These are phyloP conservation scores for Hyphopichia burtonii DNA, from an alignment of 1,139 yeast species.

Conservation along the genomic window DNA sequence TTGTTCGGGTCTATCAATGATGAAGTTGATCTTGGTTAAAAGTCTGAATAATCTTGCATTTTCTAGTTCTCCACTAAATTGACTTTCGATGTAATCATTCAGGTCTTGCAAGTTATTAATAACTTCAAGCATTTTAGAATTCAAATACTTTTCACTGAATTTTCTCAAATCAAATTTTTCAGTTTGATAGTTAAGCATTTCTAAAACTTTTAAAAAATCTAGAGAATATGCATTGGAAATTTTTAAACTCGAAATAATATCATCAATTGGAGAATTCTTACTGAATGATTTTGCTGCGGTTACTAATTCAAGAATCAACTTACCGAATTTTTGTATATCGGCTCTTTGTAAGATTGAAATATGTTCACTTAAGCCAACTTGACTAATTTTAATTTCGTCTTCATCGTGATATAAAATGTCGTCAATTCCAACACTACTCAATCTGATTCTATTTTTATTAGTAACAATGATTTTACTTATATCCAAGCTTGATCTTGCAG, in stretches of 20 bases:
- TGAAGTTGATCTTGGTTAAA: slow-evolving; percentile 74
- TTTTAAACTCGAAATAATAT: slow-evolving; percentile 13
- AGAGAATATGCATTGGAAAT: background rate
- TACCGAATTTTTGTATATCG: slow-evolving; percentile 61
- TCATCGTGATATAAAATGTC: slow-evolving; percentile 57
- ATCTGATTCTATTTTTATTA: slow-evolving; percentile 63
- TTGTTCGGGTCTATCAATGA: slow-evolving; percentile 72
- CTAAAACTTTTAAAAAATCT: slow-evolving; percentile 20
- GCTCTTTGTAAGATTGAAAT: slow-evolving; percentile 37
- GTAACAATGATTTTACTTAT: slow-evolving; percentile 73
- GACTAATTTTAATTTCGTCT: slow-evolving; percentile 26
- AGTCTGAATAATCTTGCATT: slow-evolving; percentile 85
- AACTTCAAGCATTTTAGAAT: slow-evolving; percentile 40
- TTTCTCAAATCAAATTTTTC: slow-evolving; percentile 19
- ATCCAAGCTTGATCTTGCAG: slow-evolving; percentile 60
- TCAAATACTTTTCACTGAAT: slow-evolving; percentile 30
- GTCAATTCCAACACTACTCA: slow-evolving; percentile 69
- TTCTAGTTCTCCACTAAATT: slow-evolving; percentile 73
- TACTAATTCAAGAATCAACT: slow-evolving; percentile 56
- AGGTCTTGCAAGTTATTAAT: slow-evolving; percentile 57
- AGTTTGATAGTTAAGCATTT: slow-evolving; percentile 11
- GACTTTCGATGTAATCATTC: slow-evolving; percentile 66
- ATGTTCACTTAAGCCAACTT: slow-evolving; percentile 15
- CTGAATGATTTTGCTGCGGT: slow-evolving; percentile 36
- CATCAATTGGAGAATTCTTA: slow-evolving; percentile 13